Base-by-base conservation (phyloP, 768 basidiomycete species). In the Favolaschia claudopus region DNA sequence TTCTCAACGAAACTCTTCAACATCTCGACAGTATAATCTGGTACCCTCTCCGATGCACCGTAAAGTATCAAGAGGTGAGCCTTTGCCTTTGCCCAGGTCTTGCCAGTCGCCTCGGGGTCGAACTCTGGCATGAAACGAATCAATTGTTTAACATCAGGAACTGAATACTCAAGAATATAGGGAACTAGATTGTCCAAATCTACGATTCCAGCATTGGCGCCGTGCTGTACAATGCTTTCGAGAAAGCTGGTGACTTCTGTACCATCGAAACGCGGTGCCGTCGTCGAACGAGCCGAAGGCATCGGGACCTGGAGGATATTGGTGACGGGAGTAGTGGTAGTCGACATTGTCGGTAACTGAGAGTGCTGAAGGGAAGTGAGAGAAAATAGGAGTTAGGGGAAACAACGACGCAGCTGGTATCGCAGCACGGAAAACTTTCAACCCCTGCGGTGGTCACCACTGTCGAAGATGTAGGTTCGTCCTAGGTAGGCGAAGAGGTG, bases 191-290 rank as follows among this genome's bases (percentile, higher is more conserved):
- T 8, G n/a, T 62, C 42, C 4, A 42, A 7, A 43, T 57, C 25
- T 9, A 45, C 44, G 12, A 63, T 63, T 10, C 62, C 60, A 6
- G 60, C 55, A 24, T 62, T 62, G 3, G 8, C 31, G 3, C 55
- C 60, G 28, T 62, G 60, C 15, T 50, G 47, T 1, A 43, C 34
- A 2, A 60, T 31, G 9, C 28, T 28, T 2, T 33, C 17, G 7
- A 54, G 29, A 37, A 60, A 60, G 19, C 39, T 37, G 7, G 33
- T 48, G 10, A 50, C 14, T 2, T 46, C 39, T 20, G 52, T 43
- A 8, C 61, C 55, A 24, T 58, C 42, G 42, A 52, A 62, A 7
- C 15, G 22, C 2, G 55, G 61, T 4, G 55, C 50, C 7, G 12
- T 19, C 2, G 28, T 7, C 3, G 55, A 31, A 6, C 50, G 43